Conservation (phyloP, 1,139 yeast genomes). For the Yamadazyma triangularis region DNA sequence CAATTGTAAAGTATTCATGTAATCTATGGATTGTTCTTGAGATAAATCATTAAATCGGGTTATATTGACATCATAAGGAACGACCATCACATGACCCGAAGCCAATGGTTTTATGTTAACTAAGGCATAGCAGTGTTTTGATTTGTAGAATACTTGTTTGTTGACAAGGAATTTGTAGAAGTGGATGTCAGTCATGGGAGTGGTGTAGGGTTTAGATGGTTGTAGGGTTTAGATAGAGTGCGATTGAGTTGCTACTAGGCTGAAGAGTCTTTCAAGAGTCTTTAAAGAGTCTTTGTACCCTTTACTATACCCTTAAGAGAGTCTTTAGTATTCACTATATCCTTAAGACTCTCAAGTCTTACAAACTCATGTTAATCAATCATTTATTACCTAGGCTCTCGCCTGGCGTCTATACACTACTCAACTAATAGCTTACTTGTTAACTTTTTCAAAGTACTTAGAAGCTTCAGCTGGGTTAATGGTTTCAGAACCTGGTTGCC, state of each 20-base stretch:
- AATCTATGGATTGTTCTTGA: conserved; percentile 70
- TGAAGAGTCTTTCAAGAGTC: too few relatives aligned
- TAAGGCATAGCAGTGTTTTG: conserved; percentile 67
- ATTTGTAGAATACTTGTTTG: conserved; percentile 55
- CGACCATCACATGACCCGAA: conserved; percentile 88
- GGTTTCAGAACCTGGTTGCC: conserved; percentile 96
- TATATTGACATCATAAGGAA: conserved; percentile 63
- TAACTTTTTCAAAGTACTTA: conserved; percentile 70
- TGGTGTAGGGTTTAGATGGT: too few relatives aligned
- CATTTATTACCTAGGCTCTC: too few relatives aligned
- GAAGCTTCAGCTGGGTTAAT: conserved; percentile 84
- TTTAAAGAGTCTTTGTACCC: too few relatives aligned
- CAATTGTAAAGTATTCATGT: conserved; percentile 70
- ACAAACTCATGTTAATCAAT: too few relatives aligned
- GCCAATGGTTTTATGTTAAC: conserved; percentile 88
- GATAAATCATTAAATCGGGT: conserved; percentile 63
- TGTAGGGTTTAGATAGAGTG: too few relatives aligned
- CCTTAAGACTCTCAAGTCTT: too few relatives aligned
- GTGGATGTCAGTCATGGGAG: conserved; percentile 27
- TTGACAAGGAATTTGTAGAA: conserved; percentile 57
- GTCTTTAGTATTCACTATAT: too few relatives aligned
- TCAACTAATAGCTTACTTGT: conserved; percentile 16
- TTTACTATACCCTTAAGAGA: too few relatives aligned
- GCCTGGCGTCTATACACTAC: too few relatives aligned
- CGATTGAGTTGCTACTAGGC: too few relatives aligned